Conservation (phyloP, 768 basidiomycete species). For the Boletus bicolor region DNA sequence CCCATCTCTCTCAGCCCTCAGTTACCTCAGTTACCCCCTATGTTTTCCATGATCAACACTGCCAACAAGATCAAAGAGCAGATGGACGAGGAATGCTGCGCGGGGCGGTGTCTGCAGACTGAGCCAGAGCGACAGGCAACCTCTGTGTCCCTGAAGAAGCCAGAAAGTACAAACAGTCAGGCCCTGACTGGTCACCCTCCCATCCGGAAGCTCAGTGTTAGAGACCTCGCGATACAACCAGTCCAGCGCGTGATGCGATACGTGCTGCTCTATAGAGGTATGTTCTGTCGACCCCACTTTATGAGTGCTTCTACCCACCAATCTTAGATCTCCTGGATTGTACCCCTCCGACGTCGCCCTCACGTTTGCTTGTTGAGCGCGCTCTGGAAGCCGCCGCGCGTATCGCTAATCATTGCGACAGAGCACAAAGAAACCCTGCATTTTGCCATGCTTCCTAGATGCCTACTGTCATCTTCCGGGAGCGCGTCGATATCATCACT, state of each 20-base stretch:
- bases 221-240: constrained; percentile 63
- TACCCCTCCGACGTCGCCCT: constrained; percentile 47
- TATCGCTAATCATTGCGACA: constrained; percentile 61
- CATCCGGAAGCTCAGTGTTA: constrained; percentile 33
- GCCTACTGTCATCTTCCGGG: not conserved
- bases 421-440: constrained; percentile 53
- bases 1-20: constrained; percentile 9
- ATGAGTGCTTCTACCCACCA: not conserved
- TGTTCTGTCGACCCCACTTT: constrained; percentile 11
- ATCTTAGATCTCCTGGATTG: constrained; percentile 48
- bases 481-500: constrained; percentile 1
- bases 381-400: constrained; percentile 54
- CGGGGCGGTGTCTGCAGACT: not conserved
- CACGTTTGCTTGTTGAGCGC: constrained; percentile 51
- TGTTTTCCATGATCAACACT: constrained; percentile 7
- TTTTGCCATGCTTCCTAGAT: constrained; percentile 33
- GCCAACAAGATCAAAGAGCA: constrained; percentile 4
- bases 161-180: not conserved
- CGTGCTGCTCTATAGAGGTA: constrained; percentile 58
- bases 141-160: not conserved
- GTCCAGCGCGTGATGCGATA: constrained; percentile 64
- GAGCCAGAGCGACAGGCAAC: constrained; percentile 4
- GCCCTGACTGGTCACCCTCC: constrained; percentile 1
- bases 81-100: constrained; percentile 1
- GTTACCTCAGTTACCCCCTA: constrained; percentile 11